These are phyloP conservation scores for Simmondsia chinensis DNA, from an alignment of 148 eudicot genomes.

Conservation along the genomic window DNA sequence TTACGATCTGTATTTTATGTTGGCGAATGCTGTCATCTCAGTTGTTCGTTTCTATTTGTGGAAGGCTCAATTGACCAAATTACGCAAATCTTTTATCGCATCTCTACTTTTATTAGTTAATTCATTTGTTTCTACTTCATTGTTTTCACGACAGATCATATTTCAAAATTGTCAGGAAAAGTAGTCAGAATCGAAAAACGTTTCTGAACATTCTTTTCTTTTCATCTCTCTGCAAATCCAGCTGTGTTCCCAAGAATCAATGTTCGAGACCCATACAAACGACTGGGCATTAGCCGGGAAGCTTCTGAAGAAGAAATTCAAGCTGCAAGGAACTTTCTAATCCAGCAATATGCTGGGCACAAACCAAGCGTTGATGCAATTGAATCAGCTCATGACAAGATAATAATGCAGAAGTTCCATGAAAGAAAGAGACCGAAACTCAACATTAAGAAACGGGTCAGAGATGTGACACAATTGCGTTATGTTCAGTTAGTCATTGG, in stretches of 20 bases:
- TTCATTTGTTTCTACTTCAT: too few relatives aligned
- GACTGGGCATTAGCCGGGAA: constrained; percentile 80
- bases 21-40: too few relatives aligned
- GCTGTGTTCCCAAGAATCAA: constrained; percentile 88
- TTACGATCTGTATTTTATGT: too few relatives aligned
- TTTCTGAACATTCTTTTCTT: background rate
- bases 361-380: constrained; percentile 91
- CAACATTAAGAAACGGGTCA: constrained; percentile 66
- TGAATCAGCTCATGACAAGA: constrained; percentile 91
- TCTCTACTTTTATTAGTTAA: too few relatives aligned
- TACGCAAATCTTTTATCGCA: too few relatives aligned
- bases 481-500: constrained; percentile 61
- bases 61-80: too few relatives aligned
- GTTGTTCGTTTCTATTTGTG: too few relatives aligned
- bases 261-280: constrained; percentile 77
- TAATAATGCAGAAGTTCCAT: constrained; percentile 78
- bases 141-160: too few relatives aligned
- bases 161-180: background rate
- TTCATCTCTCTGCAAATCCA: constrained; percentile 19
- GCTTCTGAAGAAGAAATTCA: constrained; percentile 97
- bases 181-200: background rate
- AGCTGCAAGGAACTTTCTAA: constrained; percentile 78
- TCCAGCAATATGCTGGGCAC: constrained; percentile 78
- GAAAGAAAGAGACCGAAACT: constrained; percentile 85
- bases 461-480: constrained; percentile 58